Conservation (phyloP, 495 filamentous ascomycete species). For the Lasiosphaeria miniovina region DNA sequence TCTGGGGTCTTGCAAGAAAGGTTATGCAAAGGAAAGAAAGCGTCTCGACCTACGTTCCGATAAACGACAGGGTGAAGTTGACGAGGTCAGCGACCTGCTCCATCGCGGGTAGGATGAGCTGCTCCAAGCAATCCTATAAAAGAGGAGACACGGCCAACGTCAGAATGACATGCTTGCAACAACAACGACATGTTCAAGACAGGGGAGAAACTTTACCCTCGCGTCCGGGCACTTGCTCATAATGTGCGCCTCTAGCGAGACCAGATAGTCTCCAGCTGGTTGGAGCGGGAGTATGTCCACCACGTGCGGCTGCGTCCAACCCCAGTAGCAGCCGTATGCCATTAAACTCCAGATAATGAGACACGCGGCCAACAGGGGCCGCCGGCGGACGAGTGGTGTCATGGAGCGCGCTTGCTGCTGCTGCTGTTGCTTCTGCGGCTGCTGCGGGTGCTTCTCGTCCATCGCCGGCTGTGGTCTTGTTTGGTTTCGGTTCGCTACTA, state of each 20-base stretch:
- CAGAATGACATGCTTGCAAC: background rate
- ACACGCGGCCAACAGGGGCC: constrained; percentile 23
- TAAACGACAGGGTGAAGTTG: constrained; percentile 86
- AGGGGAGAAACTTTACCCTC: constrained; percentile 30
- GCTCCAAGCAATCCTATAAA: constrained; percentile 64
- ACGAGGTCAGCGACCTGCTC: constrained; percentile 76
- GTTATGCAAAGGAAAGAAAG: too few relatives aligned
- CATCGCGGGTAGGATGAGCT: constrained; percentile 85
- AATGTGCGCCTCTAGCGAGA: constrained; percentile 85
- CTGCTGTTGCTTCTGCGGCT: background rate
- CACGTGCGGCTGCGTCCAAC: background rate
- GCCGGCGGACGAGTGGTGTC: constrained; percentile 16
- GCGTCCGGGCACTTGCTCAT: constrained; percentile 96
- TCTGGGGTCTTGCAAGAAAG: background rate
- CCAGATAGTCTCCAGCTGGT: constrained; percentile 25
- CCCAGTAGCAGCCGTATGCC: constrained; percentile 14
- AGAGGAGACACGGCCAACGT: background rate
- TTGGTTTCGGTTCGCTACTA: background rate
- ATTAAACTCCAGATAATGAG: constrained; percentile 24
- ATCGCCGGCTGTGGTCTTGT: constrained; percentile 9
- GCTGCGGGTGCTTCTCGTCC: constrained; percentile 32
- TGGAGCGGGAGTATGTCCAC: constrained; percentile 18
- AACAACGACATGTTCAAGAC: background rate
- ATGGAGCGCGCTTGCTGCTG: constrained; percentile 1
- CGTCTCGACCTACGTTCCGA: constrained; percentile 62